These are phyloP conservation scores for Stenocarpella maydis DNA, from an alignment of 2,329 filamentous ascomycete genomes.

Conservation along the genomic window DNA sequence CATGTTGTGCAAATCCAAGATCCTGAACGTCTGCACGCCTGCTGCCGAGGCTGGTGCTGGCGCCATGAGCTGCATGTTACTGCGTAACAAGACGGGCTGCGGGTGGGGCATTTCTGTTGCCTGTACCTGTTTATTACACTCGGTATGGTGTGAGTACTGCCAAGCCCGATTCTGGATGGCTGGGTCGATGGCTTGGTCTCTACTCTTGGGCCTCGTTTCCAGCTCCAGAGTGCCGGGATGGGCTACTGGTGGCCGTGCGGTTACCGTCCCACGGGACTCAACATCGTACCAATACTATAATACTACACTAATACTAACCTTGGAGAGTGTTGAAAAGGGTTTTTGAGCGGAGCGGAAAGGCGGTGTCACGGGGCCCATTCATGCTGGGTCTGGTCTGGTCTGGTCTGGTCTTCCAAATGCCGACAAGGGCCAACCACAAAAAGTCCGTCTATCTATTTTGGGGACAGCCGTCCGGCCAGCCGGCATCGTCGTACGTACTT, in stretches of 20 bases:
- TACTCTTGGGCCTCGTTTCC: constrained; percentile 9
- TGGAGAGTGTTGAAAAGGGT: neutral
- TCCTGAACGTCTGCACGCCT: neutral
- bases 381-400: too few species aligned
- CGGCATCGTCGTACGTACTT: too few species aligned
- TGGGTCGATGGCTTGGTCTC: neutral
- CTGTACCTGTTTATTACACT: constrained; percentile 2
- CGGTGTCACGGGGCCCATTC: too few species aligned
- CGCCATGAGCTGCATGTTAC: constrained; percentile 12
- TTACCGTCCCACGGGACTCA: constrained; percentile 20
- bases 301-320: too few species aligned
- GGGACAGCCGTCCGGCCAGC: too few species aligned
- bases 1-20: constrained; percentile 3
- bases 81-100: constrained; percentile 5
- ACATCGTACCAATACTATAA: too few species aligned
- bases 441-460: constrained; percentile 13
- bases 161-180: neutral
- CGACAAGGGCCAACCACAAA: neutral
- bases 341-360: too few species aligned
- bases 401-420: constrained; percentile 1
- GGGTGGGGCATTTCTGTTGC: neutral
- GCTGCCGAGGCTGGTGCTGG: neutral
- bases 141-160: neutral
- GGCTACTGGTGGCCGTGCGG: neutral
- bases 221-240: constrained; percentile 22